Evolutionary conservation across 202 grass and related monocot genomes (phyloP).

Genomic region (Hordeum pubiflorum): DNA sequence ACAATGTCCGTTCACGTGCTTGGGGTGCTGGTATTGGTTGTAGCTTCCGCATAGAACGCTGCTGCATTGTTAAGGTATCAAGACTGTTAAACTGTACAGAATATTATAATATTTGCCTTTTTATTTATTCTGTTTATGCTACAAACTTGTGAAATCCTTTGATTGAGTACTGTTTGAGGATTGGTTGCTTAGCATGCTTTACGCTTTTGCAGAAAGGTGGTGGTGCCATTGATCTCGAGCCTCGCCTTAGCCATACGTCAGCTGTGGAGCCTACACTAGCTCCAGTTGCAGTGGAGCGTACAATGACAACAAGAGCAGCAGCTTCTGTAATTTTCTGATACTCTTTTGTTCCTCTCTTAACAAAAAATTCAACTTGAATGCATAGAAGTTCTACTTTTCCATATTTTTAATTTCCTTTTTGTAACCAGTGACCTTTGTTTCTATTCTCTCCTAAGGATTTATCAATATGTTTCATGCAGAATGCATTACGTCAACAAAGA

Average conservation of each 20-base stretch:
- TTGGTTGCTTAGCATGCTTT: conserved; percentile 20
- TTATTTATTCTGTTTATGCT: background rate
- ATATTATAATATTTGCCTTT: conserved; percentile 1
- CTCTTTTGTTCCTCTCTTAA: background rate
- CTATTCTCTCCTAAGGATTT: conserved; percentile 2
- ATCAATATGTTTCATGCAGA: conserved; percentile 49
- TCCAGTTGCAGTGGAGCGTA: conserved; percentile 82
- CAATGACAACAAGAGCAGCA: conserved; percentile 93
- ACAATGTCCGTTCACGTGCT: conserved; percentile 97
- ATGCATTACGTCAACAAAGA: conserved; percentile 88
- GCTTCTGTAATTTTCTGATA: conserved; percentile 62
- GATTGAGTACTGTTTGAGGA: background rate
- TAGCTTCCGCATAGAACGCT: conserved; percentile 81
- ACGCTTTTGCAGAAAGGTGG: conserved; percentile 73
- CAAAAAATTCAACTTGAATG: background rate
- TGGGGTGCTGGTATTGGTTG: conserved; percentile 96
- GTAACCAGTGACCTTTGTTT: background rate
- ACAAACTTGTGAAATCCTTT: conserved; percentile 5
- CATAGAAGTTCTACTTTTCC: background rate
- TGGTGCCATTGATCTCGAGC: conserved; percentile 83
- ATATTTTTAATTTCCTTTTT: background rate
- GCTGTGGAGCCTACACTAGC: conserved; percentile 93
- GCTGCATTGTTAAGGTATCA: conserved; percentile 93
- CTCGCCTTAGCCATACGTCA: conserved; percentile 77
- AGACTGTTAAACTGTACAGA: background rate